These are phyloP conservation scores for Yamadazyma diospyri DNA, from an alignment of 1,139 yeast genomes.

Conservation along the genomic window DNA sequence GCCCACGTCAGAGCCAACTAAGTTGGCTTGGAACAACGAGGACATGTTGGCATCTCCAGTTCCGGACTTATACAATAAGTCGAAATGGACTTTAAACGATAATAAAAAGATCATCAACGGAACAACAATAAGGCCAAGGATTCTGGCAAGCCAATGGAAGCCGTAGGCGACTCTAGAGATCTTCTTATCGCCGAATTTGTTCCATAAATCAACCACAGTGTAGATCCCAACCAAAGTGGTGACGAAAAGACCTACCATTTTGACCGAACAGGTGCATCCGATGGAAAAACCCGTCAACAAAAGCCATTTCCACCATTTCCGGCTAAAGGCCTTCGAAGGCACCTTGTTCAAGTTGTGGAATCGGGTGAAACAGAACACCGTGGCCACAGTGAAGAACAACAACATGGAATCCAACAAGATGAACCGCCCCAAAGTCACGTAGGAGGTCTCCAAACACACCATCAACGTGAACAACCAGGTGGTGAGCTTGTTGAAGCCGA, in stretches of 20 bases:
- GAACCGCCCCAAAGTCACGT: constrained; percentile 64
- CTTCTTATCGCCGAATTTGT: constrained; percentile 55
- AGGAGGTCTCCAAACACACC: constrained; percentile 65
- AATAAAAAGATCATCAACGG: constrained; percentile 62
- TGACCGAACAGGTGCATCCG: constrained; percentile 80
- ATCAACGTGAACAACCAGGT: constrained; percentile 53
- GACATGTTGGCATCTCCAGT: constrained; percentile 98
- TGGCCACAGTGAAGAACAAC: constrained; percentile 81
- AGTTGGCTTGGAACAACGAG: constrained; percentile 91
- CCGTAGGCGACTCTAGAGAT: constrained; percentile 48
- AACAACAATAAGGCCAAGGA: constrained; percentile 54
- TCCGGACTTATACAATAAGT: constrained; percentile 68
- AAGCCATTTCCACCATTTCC: constrained; percentile 96
- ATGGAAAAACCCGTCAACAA: constrained; percentile 68
- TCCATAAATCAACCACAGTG: constrained; percentile 73
- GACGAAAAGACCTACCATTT: constrained; percentile 80
- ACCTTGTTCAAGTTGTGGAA: constrained; percentile 69
- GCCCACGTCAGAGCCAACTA: constrained; percentile 73
- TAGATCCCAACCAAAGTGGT: constrained; percentile 74
- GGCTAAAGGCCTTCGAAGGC: constrained; percentile 50
- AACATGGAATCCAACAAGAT: constrained; percentile 72
- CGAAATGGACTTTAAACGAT: constrained; percentile 73
- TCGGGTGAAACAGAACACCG: constrained; percentile 71
- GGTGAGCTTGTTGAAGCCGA: constrained; percentile 45
- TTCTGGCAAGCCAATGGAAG: constrained; percentile 66